Evolutionary conservation across 2,329 filamentous ascomycete genomes (phyloP).

Genomic region (Xylariaceae sp.): DNA sequence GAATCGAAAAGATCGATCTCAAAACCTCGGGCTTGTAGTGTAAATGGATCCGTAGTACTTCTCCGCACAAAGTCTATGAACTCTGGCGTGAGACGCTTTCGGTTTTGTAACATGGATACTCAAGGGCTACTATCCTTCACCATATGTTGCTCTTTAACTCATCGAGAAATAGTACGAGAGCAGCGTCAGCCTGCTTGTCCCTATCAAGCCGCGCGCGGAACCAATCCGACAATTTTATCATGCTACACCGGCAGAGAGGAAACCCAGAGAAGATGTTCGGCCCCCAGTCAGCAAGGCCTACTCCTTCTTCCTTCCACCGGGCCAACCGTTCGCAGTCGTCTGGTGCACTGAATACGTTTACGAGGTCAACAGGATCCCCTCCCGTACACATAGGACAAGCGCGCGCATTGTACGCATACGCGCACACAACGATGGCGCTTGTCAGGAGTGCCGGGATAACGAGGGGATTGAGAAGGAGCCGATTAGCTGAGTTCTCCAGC

Average conservation of each 20-base stretch:
- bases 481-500: constrained; percentile 15
- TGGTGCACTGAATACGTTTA: constrained; percentile 22
- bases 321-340: constrained; percentile 20
- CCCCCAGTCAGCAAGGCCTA: constrained; percentile 29
- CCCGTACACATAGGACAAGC: constrained; percentile 21
- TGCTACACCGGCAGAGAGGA: constrained; percentile 31
- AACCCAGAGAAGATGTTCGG: constrained; percentile 18
- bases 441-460: constrained; percentile 30
- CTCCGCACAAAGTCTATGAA: too few species aligned
- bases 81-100: too few species aligned
- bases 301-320: constrained; percentile 20
- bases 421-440: constrained; percentile 30
- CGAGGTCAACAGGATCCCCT: constrained; percentile 2
- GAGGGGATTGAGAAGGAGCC: constrained; percentile 31
- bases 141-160: constrained; percentile 7
- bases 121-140: too few species aligned
- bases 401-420: constrained; percentile 22
- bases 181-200: constrained; percentile 21
- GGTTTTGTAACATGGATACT: too few species aligned
- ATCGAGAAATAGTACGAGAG: constrained; percentile 16
- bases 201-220: constrained; percentile 30
- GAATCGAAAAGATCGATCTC: too few species aligned
- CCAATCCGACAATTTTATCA: constrained; percentile 28
- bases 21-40: too few species aligned
- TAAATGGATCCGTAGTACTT: too few species aligned